These are phyloP conservation scores for Pleurotus pulmonarius DNA, from an alignment of 768 basidiomycete species.

Conservation along the genomic window DNA sequence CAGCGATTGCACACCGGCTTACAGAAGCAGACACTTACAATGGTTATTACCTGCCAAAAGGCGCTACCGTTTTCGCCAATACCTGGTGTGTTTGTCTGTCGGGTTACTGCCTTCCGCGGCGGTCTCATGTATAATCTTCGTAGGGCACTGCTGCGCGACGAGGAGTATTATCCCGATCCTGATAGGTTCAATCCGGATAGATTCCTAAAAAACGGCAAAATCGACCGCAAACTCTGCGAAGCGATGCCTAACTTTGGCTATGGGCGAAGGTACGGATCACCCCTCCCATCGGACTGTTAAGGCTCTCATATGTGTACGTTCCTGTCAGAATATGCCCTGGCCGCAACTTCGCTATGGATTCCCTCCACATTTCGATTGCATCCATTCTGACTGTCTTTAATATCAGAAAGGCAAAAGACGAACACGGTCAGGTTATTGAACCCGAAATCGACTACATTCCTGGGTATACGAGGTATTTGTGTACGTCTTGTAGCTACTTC, in stretches of 20 bases:
- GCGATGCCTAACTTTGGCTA: constrained; percentile 26
- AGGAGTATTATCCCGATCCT: constrained; percentile 23
- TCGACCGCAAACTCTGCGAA: constrained; percentile 15
- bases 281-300: background rate
- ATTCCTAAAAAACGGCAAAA: constrained; percentile 20
- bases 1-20: constrained; percentile 16
- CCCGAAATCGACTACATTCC: background rate
- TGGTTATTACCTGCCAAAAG: constrained; percentile 20
- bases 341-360: background rate
- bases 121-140: background rate
- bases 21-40: constrained; percentile 18
- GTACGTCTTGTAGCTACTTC: no score
- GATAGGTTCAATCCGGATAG: constrained; percentile 21
- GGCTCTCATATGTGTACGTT: background rate
- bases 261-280: constrained; percentile 24
- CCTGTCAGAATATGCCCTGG: background rate
- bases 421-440: background rate
- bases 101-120: background rate
- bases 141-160: constrained; percentile 27
- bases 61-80: constrained; percentile 16
- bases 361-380: background rate
- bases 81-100: constrained; percentile 10
- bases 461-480: background rate
- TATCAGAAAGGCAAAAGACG: background rate
- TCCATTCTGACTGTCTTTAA: background rate